A percentile compares a stretch with the other conserved stretches of the same genome.
Evolutionary conservation across 345 rosid species (phyloP).

Genomic region (Eucalyptus cloeziana): DNA sequence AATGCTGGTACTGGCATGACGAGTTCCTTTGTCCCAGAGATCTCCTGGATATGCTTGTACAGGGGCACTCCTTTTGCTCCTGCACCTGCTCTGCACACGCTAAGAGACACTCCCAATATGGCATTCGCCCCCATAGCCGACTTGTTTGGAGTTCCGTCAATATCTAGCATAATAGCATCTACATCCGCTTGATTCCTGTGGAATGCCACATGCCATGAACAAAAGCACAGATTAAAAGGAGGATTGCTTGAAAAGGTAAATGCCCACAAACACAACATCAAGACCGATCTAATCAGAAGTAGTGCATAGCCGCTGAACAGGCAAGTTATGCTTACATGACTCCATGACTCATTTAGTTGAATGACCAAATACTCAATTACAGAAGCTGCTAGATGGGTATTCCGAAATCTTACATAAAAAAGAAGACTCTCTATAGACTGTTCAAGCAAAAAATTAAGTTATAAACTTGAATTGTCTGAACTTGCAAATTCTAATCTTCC

Average conservation of each 20-base stretch:
- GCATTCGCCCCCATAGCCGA: constrained; percentile 90
- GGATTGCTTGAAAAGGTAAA: background rate
- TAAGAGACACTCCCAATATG: constrained; percentile 85
- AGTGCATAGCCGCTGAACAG: background rate
- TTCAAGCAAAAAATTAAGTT: background rate
- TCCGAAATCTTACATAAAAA: background rate
- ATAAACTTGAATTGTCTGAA: background rate
- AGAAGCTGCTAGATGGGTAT: background rate
- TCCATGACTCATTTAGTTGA: background rate
- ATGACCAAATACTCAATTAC: background rate
- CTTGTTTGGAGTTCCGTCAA: constrained; percentile 90
- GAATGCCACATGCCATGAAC: background rate
- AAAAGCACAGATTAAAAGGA: background rate
- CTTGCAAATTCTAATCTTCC: background rate
- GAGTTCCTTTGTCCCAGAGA: constrained; percentile 83
- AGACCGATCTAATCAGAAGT: background rate
- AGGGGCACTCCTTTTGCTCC: constrained; percentile 87
- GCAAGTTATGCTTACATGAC: background rate
- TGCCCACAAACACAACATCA: background rate
- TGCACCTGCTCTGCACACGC: constrained; percentile 94
- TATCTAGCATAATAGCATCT: constrained; percentile 78
- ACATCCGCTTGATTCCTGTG: constrained; percentile 81
- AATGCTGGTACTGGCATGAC: constrained; percentile 98
- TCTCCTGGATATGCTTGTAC: constrained; percentile 87
- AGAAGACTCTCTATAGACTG: background rate